Percentiles rank a stretch among this genome's conserved stretches.
These are phyloP conservation scores for Fonsecaea monophora DNA, from an alignment of 2,329 filamentous ascomycete genomes.

Conservation along the genomic window DNA sequence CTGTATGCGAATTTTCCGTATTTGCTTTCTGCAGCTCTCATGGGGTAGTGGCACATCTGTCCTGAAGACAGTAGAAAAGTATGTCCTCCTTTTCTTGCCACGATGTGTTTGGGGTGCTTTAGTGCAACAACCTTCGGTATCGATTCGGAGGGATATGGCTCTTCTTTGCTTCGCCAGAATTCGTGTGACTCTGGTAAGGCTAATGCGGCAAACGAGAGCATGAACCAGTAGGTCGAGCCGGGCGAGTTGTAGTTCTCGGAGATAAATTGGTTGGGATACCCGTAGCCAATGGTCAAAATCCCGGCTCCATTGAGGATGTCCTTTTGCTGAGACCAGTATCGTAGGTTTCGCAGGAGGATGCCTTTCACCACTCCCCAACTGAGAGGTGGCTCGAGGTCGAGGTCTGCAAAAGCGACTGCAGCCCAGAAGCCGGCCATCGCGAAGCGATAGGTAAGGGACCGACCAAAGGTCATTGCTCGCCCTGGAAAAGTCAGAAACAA, in stretches of 20 bases:
- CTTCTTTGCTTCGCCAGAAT: conserved; percentile 75
- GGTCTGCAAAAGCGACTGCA: conserved; percentile 75
- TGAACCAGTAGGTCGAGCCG: conserved; percentile 76
- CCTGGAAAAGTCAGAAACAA: conserved; percentile 44
- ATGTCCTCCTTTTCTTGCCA: conserved; percentile 73
- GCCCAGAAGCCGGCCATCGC: conserved; percentile 87
- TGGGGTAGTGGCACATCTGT: conserved; percentile 81
- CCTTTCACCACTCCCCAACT: conserved; percentile 83
- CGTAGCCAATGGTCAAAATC: conserved; percentile 77
- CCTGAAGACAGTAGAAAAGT: conserved; percentile 77
- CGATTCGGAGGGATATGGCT: conserved; percentile 62
- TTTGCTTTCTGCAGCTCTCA: conserved; percentile 81
- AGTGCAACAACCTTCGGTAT: conserved; percentile 68
- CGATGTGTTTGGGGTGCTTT: conserved; percentile 74
- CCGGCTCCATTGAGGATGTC: conserved; percentile 78
- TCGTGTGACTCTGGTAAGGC: conserved; percentile 72
- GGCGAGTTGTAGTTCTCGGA: conserved; percentile 86
- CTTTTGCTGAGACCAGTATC: conserved; percentile 79
- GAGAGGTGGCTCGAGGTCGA: conserved; percentile 73
- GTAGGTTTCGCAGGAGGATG: conserved; percentile 73
- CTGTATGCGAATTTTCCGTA: conserved; percentile 81
- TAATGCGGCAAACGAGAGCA: conserved; percentile 76
- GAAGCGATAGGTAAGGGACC: conserved; percentile 81
- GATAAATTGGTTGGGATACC: conserved; percentile 81
- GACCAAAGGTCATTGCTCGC: conserved; percentile 75